Evolutionary conservation across 2,329 filamentous ascomycete genomes (phyloP), one percentile per base, ranked within the genome.

Genomic region (Aureobasidium sp.): DNA sequence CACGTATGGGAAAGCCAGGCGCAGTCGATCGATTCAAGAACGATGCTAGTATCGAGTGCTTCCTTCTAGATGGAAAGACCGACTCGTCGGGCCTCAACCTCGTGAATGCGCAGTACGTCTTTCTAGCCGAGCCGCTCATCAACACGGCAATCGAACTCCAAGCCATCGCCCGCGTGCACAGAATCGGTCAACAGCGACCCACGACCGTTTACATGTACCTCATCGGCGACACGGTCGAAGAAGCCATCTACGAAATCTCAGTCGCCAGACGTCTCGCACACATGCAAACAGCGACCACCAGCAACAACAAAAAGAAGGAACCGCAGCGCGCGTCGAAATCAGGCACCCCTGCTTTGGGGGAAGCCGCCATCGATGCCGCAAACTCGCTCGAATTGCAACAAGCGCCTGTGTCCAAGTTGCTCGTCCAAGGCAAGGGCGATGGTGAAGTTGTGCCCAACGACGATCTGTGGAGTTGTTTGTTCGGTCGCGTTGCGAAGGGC

Each of bases 181-280:
- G 94, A 37, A 99, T 99, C 64, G 94, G 94, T 0, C 94, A 97
- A 73, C 81, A 86, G 64, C 85, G 89, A 55, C 82, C 89, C 65
- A 99, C 94, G 0, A 96, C 90, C 0, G 91, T 97, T 1, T 97
- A 92, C 88, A 87, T 96, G 73, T 97, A 97, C 71, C 81, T 97
- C 2, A 83, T 96, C n/a, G 84, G 87, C 17, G 89, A 88, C 55
- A 95, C 93, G 0, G 90, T 97, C 0, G 94, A 99, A 70, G 88
- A 95, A 74, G 88, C 88, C 1, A 95, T 97, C 64, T 91, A 97
- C 74, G 84, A 92, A 62, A 82, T 96, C 35, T 94, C 90, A 0
- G 90, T 95, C 1, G 79, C 81, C 62, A 81, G 91, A 29, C 85
- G 93, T 3, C 77, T 96, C 66, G 84, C 87, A 60, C 90, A 96